A percentile compares a stretch with the other conserved stretches of the same genome.
Conservation (phyloP, 2,329 filamentous ascomycete species). For the Ophiosphaerella narmari region DNA sequence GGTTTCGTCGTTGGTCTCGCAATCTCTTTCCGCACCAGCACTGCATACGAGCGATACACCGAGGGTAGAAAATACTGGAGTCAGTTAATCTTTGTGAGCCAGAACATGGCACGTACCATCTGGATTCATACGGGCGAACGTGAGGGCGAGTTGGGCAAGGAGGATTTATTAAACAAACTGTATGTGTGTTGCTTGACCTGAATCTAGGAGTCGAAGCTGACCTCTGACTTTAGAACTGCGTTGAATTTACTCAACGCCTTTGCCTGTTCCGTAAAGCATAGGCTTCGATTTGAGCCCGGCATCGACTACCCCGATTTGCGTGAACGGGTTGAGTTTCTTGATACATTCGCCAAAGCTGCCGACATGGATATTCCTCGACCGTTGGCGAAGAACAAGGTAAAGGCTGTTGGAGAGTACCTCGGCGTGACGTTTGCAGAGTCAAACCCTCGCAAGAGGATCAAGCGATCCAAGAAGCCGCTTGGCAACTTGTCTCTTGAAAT, state of each 20-base stretch:
- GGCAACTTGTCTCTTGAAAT: constrained; percentile 87
- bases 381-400: constrained; percentile 51
- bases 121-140: constrained; percentile 78
- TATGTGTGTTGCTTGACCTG: constrained; percentile 23
- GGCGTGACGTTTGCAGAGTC: constrained; percentile 76
- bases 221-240: constrained; percentile 53
- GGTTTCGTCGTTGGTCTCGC: constrained; percentile 82
- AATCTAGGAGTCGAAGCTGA: constrained; percentile 6
- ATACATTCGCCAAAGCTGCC: constrained; percentile 72
- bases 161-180: constrained; percentile 72
- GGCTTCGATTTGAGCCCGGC: constrained; percentile 81
- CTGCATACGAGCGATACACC: constrained; percentile 72
- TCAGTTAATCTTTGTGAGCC: constrained; percentile 58
- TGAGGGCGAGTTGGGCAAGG: constrained; percentile 61
- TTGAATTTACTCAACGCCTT: constrained; percentile 81
- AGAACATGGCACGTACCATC: constrained; percentile 69
- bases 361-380: constrained; percentile 48
- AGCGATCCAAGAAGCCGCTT: constrained; percentile 71
- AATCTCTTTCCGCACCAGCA: constrained; percentile 77
- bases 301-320: constrained; percentile 75
- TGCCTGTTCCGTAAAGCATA: constrained; percentile 78
- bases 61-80: constrained; percentile 68
- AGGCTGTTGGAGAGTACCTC: constrained; percentile 71
- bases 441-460: constrained; percentile 78
- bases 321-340: constrained; percentile 71